These are phyloP conservation scores for Lentinula sp. DNA, from an alignment of 768 basidiomycete species.

Conservation along the genomic window DNA sequence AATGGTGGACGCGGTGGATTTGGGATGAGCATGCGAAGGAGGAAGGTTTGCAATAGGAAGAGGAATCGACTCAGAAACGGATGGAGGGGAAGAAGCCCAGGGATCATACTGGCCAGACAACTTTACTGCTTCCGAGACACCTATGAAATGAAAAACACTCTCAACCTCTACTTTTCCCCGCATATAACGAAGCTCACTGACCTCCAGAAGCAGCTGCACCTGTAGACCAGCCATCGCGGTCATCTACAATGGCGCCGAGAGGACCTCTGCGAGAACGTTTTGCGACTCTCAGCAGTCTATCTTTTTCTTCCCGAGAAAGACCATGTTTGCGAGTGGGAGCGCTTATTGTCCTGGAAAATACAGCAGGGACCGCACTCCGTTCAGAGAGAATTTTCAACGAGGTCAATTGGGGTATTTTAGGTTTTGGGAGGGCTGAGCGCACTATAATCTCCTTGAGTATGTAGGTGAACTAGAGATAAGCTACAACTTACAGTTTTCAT, in stretches of 20 bases:
- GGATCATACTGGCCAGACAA: slow-evolving; percentile 62
- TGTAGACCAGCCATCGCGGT: slow-evolving; percentile 59
- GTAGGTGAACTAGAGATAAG: background rate
- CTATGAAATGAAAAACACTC: slow-evolving; percentile 25
- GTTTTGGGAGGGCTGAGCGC: slow-evolving; percentile 51
- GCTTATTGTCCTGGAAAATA: slow-evolving; percentile 49
- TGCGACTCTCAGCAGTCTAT: slow-evolving; percentile 67
- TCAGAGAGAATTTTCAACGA: slow-evolving; percentile 78
- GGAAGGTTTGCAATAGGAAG: slow-evolving; percentile 1
- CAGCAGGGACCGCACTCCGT: slow-evolving; percentile 84
- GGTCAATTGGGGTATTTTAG: slow-evolving; percentile 36
- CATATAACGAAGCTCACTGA: background rate
- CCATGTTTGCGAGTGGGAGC: slow-evolving; percentile 26
- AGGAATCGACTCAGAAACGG: background rate
- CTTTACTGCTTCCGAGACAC: slow-evolving; percentile 63
- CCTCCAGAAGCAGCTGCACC: slow-evolving; percentile 30
- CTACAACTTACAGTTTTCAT: slow-evolving; percentile 52
- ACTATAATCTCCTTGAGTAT: slow-evolving; percentile 31
- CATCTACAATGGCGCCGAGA: slow-evolving; percentile 65
- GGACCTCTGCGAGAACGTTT: slow-evolving; percentile 68
- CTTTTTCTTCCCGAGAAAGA: slow-evolving; percentile 67
- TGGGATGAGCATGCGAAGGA: slow-evolving; percentile 14
- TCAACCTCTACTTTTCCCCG: too few relatives aligned
- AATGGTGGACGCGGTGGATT: slow-evolving; percentile 33
- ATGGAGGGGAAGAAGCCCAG: slow-evolving; percentile 32